Percentiles rank a stretch among this genome's conserved stretches.
Conservation (phyloP, 2,329 filamentous ascomycete genomes). For the Talaromyces sp. region DNA sequence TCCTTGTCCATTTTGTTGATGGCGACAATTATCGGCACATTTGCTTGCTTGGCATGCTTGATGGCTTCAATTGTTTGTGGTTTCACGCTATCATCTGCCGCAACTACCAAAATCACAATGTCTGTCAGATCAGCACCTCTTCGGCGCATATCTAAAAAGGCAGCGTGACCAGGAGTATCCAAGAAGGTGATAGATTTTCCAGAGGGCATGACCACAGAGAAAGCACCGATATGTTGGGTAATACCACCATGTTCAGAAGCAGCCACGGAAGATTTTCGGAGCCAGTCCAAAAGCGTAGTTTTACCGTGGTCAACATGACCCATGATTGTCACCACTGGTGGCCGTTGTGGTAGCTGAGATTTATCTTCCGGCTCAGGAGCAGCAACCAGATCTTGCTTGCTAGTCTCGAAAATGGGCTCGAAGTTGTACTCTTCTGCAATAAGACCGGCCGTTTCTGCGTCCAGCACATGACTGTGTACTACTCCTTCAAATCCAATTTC, state of each 20-base stretch:
- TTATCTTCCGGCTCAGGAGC: constrained; percentile 66
- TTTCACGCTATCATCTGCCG: constrained; percentile 95
- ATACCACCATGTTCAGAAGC: constrained; percentile 93
- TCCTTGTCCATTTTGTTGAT: constrained; percentile 97
- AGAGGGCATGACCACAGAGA: constrained; percentile 80
- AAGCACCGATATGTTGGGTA: constrained; percentile 97
- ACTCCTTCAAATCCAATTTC: constrained; percentile 88
- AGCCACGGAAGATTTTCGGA: constrained; percentile 88
- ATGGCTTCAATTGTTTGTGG: constrained; percentile 95
- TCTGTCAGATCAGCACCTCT: constrained; percentile 94
- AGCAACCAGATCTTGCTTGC: constrained; percentile 67
- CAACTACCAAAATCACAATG: constrained; percentile 92
- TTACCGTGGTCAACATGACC: constrained; percentile 98
- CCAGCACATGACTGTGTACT: constrained; percentile 77
- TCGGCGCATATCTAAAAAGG: constrained; percentile 92
- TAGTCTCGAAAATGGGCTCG: constrained; percentile 69
- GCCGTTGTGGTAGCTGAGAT: constrained; percentile 65
- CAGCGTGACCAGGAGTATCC: constrained; percentile 93
- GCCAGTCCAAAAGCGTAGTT: constrained; percentile 89
- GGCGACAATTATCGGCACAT: constrained; percentile 93
- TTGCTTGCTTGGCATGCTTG: constrained; percentile 81
- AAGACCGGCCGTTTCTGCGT: constrained; percentile 82
- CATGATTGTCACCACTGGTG: constrained; percentile 98
- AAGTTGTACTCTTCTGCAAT: constrained; percentile 91
- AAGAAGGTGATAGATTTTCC: constrained; percentile 94